Percentiles rank a stretch among this genome's conserved stretches.
These are phyloP conservation scores for Fraxinus sp. DNA, from an alignment of 305 asterid species.

Conservation along the genomic window DNA sequence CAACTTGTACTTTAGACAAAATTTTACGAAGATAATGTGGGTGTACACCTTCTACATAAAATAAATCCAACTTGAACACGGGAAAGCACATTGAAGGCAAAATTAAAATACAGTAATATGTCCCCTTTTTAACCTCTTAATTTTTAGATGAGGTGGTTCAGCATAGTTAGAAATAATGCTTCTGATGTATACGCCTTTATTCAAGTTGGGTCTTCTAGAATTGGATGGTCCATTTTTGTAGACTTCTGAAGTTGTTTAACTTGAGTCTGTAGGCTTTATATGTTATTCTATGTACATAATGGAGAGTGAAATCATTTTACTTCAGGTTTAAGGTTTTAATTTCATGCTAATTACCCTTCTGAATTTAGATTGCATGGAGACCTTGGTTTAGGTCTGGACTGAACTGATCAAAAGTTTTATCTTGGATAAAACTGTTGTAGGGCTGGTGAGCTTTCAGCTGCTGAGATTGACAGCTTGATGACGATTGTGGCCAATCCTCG, in stretches of 20 bases:
- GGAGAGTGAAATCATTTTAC: background rate
- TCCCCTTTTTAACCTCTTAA: background rate
- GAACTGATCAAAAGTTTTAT: background rate
- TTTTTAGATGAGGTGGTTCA: background rate
- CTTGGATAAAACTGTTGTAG: constrained; percentile 3
- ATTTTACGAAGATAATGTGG: background rate
- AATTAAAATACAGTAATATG: background rate
- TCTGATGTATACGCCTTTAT: background rate
- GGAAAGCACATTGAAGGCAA: background rate
- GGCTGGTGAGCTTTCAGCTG: constrained; percentile 34
- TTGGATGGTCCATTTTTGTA: background rate
- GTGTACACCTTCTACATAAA: background rate
- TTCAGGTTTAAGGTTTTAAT: background rate
- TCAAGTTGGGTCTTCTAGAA: background rate
- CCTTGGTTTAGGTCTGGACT: background rate
- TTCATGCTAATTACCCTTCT: background rate
- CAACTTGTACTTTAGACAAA: too few relatives aligned
- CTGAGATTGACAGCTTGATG: constrained; percentile 35
- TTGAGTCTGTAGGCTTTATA: background rate
- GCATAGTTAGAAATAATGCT: background rate
- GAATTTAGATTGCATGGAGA: background rate
- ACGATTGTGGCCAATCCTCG: constrained; percentile 35
- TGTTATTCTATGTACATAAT: background rate
- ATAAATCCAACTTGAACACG: background rate
- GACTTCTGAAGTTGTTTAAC: background rate